phyloP scores from a whole-genome alignment of 192 early-diverging fungal species.

The Linnemannia hyalina region DNA sequence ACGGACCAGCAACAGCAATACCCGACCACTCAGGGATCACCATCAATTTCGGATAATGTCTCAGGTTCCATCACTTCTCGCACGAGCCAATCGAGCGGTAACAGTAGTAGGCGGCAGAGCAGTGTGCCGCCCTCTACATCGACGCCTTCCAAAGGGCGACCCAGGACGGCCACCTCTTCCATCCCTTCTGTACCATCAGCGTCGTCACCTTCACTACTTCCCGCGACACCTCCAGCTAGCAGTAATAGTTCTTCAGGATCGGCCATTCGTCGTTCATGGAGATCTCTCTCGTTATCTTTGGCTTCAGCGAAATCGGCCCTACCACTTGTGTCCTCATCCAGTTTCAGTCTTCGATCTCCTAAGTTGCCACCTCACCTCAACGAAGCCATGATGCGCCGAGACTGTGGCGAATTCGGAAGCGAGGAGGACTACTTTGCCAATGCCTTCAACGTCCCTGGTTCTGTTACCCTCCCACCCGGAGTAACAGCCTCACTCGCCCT shows the following conservation, averaged over 20 bases:
- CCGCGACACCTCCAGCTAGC: background rate
- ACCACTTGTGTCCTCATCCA: conserved; percentile 20
- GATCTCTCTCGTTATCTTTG: conserved; percentile 32
- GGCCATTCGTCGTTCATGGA: conserved; percentile 26
- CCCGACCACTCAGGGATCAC: background rate
- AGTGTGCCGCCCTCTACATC: background rate
- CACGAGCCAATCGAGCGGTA: background rate
- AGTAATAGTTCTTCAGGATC: conserved; percentile 8
- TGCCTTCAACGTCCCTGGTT: background rate
- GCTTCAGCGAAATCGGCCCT: conserved; percentile 31
- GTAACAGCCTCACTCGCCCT: conserved; percentile 1
- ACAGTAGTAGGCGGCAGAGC: background rate
- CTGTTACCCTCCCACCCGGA: conserved; percentile 20
- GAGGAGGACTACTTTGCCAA: conserved; percentile 1
- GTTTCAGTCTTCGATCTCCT: background rate
- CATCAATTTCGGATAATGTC: background rate
- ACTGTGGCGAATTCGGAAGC: background rate
- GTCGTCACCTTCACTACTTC: background rate
- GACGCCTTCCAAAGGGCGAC: background rate
- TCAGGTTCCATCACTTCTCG: background rate
- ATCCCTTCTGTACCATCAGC: background rate
- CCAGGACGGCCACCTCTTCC: background rate
- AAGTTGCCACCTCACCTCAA: background rate
- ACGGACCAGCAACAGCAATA: background rate
- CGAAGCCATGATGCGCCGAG: background rate